Base-by-base conservation (phyloP, 1,139 yeast species). In the Debaryomyces sp. region DNA sequence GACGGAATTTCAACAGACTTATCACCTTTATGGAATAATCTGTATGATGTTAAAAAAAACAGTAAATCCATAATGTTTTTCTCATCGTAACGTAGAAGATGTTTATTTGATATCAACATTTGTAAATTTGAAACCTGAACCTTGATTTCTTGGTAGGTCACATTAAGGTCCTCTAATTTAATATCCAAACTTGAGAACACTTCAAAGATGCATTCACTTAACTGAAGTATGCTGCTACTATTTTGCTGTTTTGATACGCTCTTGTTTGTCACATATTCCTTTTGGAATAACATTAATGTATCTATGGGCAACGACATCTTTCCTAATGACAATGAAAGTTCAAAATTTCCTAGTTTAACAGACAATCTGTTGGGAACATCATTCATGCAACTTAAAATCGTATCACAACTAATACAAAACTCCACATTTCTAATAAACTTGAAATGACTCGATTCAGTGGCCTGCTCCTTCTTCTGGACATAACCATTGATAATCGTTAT, bases 1-100 rank as follows among this genome's bases (percentile, higher is more conserved):
- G 50, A 43, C 0, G 79, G 79, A 10, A 75, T 51, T 44, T 71
- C 78, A 44, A 75, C 54, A 49, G 73, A 66, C 41, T 61, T 62
- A 33, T 69, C 60, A 5, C 59, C 68, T 8, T 63, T 55, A 48
- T 76, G 76, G 45, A 51, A 60, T 4, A 73, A 32, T 40, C 59
- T 68, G 18, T 65, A 58, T 1, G 75, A 63, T 1, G 75, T 67
- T 30, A 67, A 26, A 22, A 33, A 43, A 7, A 46, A 10, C 35
- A 30, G 38, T 13, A 41, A 18, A 8, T 40, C 33, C 33, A 47
- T 27, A 13, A 30, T 4, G 36, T 27, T 33, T 10, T 8, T 23
- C 12, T 41, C 22, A 10, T 30, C 15, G 8, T 41, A 44, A 17
- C 10, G 37, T n/a, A 21, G 12, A 27, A 8, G n/a, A 27, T 35